phyloP scores from a whole-genome alignment of 257 asterid species.

The Solanum clarkiae region DNA sequence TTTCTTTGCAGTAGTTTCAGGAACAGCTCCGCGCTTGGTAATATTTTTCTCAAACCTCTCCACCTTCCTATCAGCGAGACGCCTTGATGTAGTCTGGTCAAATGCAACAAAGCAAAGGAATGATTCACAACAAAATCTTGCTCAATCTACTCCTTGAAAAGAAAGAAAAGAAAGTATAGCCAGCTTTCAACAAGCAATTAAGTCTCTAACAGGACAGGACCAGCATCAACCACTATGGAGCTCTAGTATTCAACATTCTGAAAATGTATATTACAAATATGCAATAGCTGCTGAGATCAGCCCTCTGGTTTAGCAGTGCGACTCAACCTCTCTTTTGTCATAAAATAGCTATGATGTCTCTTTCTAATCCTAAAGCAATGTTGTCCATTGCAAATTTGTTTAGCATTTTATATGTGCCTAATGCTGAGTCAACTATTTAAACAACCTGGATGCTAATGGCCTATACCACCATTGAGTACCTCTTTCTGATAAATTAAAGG shows the following conservation, averaged over 20 bases:
- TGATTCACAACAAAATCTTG: not conserved
- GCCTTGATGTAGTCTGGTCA: constrained; percentile 80
- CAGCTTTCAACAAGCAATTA: not conserved
- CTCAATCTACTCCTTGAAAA: not conserved
- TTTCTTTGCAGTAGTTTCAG: constrained; percentile 70
- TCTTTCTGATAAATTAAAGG: not conserved
- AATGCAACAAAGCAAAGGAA: not conserved
- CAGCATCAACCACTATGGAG: not conserved
- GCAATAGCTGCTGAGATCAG: not conserved
- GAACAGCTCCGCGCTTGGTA: constrained; percentile 70
- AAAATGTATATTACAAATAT: not conserved
- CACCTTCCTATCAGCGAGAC: constrained; percentile 78
- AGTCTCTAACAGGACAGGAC: not conserved
- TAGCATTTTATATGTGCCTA: not conserved
- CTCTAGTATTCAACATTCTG: not conserved
- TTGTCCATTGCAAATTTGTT: not conserved
- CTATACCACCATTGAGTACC: not conserved
- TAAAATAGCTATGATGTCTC: not conserved
- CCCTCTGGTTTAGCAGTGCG: not conserved
- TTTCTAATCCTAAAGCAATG: not conserved
- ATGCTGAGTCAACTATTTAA: not conserved
- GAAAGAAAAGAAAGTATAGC: not conserved
- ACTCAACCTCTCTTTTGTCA: not conserved
- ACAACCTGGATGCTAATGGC: not conserved
- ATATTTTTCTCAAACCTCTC: constrained; percentile 90